phyloP scores from a whole-genome alignment of 331 rosid species.

The Rhamnella rubrinervis region DNA sequence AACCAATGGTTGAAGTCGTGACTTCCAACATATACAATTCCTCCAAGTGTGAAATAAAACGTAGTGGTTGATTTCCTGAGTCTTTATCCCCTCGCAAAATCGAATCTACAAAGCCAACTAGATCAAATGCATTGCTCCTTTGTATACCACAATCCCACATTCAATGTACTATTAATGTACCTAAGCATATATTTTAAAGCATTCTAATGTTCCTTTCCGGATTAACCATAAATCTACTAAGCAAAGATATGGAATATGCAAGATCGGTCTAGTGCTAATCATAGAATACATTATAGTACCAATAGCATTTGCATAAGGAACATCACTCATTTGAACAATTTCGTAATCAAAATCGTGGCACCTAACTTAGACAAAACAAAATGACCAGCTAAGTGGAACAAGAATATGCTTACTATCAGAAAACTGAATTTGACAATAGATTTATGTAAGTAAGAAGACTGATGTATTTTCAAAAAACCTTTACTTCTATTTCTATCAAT shows the following conservation, averaged over 20 bases:
- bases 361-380: neutral
- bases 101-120: neutral
- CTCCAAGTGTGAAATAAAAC: neutral
- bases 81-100: neutral
- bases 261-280: neutral
- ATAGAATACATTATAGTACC: neutral
- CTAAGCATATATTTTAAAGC: neutral
- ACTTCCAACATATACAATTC: neutral
- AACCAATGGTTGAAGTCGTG: neutral
- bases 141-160: neutral
- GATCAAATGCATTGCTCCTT: no score
- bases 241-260: neutral
- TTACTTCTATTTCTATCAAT: neutral
- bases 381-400: neutral
- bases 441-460: no score
- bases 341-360: no score
- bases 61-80: neutral
- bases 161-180: neutral
- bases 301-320: neutral
- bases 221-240: neutral
- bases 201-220: neutral
- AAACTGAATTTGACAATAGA: neutral
- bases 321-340: neutral
- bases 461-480: neutral
- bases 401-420: neutral